Evolutionary conservation across 106 monocot genomes (phyloP), one percentile per base, ranked within the genome.

Genomic region (Dioscorea zingiberensis): DNA sequence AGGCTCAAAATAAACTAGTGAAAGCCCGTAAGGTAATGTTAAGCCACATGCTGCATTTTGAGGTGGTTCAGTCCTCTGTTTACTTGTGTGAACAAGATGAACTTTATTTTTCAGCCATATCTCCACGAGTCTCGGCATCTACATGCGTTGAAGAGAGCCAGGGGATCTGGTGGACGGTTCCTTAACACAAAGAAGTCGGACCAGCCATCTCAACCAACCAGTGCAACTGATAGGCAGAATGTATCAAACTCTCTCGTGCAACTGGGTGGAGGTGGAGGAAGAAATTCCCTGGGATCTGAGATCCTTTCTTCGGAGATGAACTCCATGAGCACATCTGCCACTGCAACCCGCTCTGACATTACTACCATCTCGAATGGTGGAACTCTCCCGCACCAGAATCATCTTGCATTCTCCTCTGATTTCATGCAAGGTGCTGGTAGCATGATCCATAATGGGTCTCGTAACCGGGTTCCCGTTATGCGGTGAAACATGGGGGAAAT

Each of bases 1-100:
- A 84, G 72, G 79, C 84, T 17, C 69, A 80, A 51, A 72, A 80
- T 28, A 84, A 84, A 60, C 73, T 76, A 44, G 32, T 76, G 69
- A 84, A 73, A 66, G 76, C 54, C 7, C 71, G 84, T 16, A 80
- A 84, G 84, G 84, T 84, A 72, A 38, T 61, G 44, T 21, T 24
- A 9, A 17, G 13, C 5, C 22, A 6, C 21, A 23, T 58, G 2
- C 13, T 58, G 3, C 12, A 7, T 58, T 0, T 13, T 58, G 22
- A 25, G 3, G 13, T 54, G 18, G 10, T 58, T 6, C 13, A 22
- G 19, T 7, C 3, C 55, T 46, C 1, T 64, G 1, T 64, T 21
- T 12, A 25, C 21, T 5, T 10, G 10, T 38, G 6, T 38, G 6
- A 38, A 38, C 38, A 38, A 2, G 1, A 38, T 38, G 38, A 38